A percentile compares a stretch with the other conserved stretches of the same genome.
phyloP scores from a whole-genome alignment of 176 grass and related monocot genomes.

The Echinochloa phyllopogon region DNA sequence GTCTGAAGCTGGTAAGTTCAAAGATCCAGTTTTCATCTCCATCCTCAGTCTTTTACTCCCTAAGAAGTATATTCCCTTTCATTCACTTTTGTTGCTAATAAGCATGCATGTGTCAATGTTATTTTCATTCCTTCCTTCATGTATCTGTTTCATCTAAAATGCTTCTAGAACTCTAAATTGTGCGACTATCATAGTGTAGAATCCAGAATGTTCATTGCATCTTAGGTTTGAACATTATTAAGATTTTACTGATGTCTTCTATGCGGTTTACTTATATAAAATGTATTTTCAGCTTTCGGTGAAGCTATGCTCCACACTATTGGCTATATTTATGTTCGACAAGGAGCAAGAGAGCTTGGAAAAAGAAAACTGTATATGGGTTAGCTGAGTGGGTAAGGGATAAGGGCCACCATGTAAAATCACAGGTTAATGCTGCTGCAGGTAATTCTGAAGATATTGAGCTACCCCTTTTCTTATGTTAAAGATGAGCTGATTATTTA shows the following conservation, averaged over 20 bases:
- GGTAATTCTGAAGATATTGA: constrained; percentile 51
- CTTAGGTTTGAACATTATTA: neutral
- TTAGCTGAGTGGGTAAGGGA: constrained; percentile 97
- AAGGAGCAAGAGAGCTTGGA: constrained; percentile 83
- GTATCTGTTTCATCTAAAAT: neutral
- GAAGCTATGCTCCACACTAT: constrained; percentile 97
- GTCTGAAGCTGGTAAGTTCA: constrained; percentile 69
- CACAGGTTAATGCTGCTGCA: constrained; percentile 96
- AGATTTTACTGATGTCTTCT: neutral
- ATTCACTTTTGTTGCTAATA: neutral
- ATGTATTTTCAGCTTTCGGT: constrained; percentile 79
- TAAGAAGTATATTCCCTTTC: neutral
- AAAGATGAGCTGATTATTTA: neutral
- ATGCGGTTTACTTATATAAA: constrained; percentile 23
- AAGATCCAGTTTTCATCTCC: neutral
- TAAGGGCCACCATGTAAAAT: constrained; percentile 89
- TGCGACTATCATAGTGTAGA: neutral
- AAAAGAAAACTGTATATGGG: constrained; percentile 83
- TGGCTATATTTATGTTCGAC: constrained; percentile 92
- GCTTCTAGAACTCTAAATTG: neutral
- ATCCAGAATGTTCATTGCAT: neutral
- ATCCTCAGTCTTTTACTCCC: too few species aligned
- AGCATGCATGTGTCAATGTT: neutral
- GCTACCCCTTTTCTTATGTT: neutral
- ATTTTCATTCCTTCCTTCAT: constrained; percentile 7